Evolutionary conservation across 2,329 filamentous ascomycete species (phyloP).

Genomic region (Xylariaceae sp.): DNA sequence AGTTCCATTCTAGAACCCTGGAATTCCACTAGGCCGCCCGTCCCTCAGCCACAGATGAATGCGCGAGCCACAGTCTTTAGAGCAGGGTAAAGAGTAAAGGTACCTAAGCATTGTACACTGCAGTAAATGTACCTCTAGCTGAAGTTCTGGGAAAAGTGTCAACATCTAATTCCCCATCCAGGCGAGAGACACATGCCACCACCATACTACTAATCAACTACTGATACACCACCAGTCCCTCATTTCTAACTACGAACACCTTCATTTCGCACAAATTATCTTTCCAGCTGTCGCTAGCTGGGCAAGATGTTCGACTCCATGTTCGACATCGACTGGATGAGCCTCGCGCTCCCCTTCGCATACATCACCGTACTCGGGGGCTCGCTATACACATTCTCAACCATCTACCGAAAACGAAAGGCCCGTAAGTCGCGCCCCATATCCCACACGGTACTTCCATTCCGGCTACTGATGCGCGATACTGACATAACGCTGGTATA

Average conservation of each 20-base stretch:
- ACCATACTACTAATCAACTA: not conserved
- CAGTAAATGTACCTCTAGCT: too few relatives aligned
- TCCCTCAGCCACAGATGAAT: too few relatives aligned
- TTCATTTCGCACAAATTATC: not conserved
- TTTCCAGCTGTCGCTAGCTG: not conserved
- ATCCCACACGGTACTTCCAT: not conserved
- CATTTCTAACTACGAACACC: not conserved
- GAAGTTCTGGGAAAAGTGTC: conserved; percentile 26
- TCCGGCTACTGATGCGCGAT: not conserved
- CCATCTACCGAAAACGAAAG: conserved; percentile 89
- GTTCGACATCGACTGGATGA: conserved; percentile 70
- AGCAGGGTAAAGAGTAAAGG: too few relatives aligned
- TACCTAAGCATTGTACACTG: too few relatives aligned
- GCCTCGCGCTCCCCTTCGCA: conserved; percentile 79
- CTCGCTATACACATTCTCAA: conserved; percentile 87
- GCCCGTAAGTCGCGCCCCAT: conserved; percentile 53
- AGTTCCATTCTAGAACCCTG: too few relatives aligned
- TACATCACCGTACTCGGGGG: conserved; percentile 86
- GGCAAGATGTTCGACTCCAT: conserved; percentile 51
- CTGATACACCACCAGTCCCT: conserved; percentile 7
- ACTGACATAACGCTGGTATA: conserved; percentile 30
- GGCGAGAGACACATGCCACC: conserved; percentile 8
- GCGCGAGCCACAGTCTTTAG: too few relatives aligned
- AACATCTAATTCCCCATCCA: conserved; percentile 22
- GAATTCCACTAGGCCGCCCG: too few relatives aligned